Conservation (phyloP, 2,329 filamentous ascomycete species). For the Alternaria sp. region DNA sequence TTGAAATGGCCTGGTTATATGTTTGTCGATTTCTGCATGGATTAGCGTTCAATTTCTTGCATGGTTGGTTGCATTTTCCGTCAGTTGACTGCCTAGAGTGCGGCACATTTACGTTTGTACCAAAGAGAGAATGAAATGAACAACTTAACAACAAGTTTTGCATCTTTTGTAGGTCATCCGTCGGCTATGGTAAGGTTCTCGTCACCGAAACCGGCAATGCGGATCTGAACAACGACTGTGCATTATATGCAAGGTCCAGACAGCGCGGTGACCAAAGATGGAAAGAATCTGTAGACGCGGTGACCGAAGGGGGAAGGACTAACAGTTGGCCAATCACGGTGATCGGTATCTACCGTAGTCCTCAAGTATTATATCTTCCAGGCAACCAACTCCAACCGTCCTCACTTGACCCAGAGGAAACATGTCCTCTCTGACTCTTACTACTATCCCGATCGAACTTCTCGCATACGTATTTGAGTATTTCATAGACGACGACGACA, state of each 20-base stretch:
- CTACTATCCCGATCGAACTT: neutral
- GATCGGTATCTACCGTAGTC: neutral
- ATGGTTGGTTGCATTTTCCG: too few species aligned
- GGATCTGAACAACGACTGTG: too few species aligned
- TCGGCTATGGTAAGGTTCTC: too few species aligned
- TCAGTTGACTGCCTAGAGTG: too few species aligned
- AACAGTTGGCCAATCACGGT: neutral
- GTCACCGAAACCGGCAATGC: too few species aligned
- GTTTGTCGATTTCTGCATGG: neutral
- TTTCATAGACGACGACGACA: neutral
- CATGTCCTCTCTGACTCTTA: neutral
- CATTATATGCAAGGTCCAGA: too few species aligned
- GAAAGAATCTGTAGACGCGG: too few species aligned
- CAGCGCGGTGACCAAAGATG: neutral
- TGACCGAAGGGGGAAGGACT: neutral
- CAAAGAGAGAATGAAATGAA: too few species aligned
- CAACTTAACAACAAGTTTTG: too few species aligned
- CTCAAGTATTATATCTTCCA: neutral
- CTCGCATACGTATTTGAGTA: neutral
- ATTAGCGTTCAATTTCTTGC: neutral
- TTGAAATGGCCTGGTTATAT: neutral
- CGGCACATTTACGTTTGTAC: too few species aligned
- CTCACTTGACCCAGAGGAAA: neutral
- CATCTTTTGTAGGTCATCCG: too few species aligned
- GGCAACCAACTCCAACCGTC: neutral